Evolutionary conservation across 495 filamentous ascomycete species (phyloP).

Genomic region (Evernia prunastri): DNA sequence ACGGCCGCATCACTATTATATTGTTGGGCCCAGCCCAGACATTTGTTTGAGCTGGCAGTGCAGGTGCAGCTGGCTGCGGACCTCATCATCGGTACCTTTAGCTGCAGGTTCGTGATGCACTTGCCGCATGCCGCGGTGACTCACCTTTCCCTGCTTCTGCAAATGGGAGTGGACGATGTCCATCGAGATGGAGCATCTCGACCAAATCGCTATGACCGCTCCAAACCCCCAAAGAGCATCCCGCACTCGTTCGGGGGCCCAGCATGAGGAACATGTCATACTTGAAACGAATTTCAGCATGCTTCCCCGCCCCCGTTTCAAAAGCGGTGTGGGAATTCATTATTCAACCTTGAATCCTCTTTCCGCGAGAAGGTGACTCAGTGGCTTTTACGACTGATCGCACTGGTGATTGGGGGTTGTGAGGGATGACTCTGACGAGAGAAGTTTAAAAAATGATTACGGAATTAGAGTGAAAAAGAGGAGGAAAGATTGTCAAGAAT

Average conservation of each 20-base stretch:
- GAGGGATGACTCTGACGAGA: background rate
- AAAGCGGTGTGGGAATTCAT: background rate
- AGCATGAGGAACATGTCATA: too few relatives aligned
- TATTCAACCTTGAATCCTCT: background rate
- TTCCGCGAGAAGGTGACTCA: background rate
- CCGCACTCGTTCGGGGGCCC: too few relatives aligned
- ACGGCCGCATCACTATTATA: background rate
- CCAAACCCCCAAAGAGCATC: too few relatives aligned
- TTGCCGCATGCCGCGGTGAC: constrained; percentile 3
- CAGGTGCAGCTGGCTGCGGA: background rate
- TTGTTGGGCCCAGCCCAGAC: background rate
- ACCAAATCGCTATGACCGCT: background rate
- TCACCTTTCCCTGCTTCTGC: background rate
- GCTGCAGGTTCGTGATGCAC: background rate
- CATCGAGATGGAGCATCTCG: background rate
- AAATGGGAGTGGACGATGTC: background rate
- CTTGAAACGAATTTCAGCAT: background rate
- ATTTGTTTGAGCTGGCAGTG: constrained; percentile 6
- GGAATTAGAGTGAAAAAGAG: too few relatives aligned
- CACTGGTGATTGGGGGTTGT: background rate
- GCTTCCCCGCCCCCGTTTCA: background rate
- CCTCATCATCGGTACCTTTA: background rate
- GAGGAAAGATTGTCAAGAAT: background rate
- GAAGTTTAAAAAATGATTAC: background rate
- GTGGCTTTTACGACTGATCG: constrained; percentile 1